Percentiles rank a stretch among this genome's conserved stretches.
Conservation (phyloP, 2,329 filamentous ascomycete species). For the Colletotrichum siamense region DNA sequence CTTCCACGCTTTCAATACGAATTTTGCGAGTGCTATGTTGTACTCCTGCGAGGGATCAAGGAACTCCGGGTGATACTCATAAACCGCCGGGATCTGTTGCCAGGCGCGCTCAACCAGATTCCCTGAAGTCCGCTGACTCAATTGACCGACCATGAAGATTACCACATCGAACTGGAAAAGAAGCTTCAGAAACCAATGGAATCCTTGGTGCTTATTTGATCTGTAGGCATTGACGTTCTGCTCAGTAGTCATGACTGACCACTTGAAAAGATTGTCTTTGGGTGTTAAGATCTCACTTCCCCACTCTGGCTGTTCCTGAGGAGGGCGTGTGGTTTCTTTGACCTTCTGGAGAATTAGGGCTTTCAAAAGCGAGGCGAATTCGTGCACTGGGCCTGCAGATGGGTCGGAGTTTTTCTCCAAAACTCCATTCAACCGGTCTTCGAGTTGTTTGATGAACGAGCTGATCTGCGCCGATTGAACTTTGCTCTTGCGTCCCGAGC, state of each 20-base stretch:
- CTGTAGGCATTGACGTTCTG: constrained; percentile 50
- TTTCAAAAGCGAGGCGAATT: constrained; percentile 51
- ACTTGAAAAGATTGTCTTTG: constrained; percentile 61
- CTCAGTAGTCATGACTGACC: constrained; percentile 54
- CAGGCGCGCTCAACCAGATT: constrained; percentile 59
- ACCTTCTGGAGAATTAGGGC: constrained; percentile 54
- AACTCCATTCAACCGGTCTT: constrained; percentile 45
- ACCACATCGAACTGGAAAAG: constrained; percentile 65
- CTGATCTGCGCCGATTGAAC: constrained; percentile 37
- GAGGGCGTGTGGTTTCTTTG: constrained; percentile 49
- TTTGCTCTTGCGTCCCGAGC: constrained; percentile 4
- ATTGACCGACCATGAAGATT: constrained; percentile 58
- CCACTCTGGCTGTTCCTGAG: constrained; percentile 52
- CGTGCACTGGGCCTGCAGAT: constrained; percentile 56
- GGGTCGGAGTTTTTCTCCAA: constrained; percentile 55
- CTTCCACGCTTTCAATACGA: not conserved
- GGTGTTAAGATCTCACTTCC: constrained; percentile 52
- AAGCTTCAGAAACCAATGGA: constrained; percentile 58
- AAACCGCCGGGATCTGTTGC: constrained; percentile 50
- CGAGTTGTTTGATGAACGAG: constrained; percentile 44
- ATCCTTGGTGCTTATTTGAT: constrained; percentile 41
- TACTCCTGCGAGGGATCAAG: constrained; percentile 39
- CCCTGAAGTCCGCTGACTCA: constrained; percentile 54
- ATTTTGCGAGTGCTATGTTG: constrained; percentile 1
- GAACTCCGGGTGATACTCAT: constrained; percentile 54